phyloP scores from a whole-genome alignment of 495 filamentous ascomycete genomes.

The Platismatia glauca region DNA sequence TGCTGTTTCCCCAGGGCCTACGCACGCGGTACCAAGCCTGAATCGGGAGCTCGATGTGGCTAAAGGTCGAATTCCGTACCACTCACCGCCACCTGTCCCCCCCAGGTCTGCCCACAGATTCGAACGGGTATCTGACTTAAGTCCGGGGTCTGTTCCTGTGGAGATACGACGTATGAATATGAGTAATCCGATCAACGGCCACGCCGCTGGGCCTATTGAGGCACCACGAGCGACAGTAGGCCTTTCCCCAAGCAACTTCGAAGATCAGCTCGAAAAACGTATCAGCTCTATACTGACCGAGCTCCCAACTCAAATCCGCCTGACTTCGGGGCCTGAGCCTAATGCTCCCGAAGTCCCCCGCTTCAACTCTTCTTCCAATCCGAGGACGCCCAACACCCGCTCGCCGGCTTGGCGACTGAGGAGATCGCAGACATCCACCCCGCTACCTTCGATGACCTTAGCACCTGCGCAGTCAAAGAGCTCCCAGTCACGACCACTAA shows the following conservation, averaged over 20 bases:
- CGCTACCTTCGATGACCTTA: slow-evolving; percentile 61
- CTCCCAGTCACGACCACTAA: slow-evolving; percentile 34
- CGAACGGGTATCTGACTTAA: slow-evolving; percentile 13
- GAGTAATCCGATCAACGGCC: background rate
- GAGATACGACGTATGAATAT: slow-evolving; percentile 9
- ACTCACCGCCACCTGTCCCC: background rate
- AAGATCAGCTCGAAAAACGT: slow-evolving; percentile 71
- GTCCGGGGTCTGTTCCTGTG: slow-evolving; percentile 11
- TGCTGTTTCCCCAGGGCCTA: background rate
- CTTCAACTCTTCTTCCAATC: background rate
- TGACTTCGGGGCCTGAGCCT: slow-evolving; percentile 48
- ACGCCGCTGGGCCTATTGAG: background rate
- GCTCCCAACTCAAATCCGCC: slow-evolving; percentile 70
- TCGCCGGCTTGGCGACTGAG: slow-evolving; percentile 10
- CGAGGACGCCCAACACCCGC: slow-evolving; percentile 5
- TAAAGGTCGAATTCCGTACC: slow-evolving; percentile 2
- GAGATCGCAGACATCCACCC: slow-evolving; percentile 23
- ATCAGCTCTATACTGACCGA: slow-evolving; percentile 74
- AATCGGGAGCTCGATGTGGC: background rate
- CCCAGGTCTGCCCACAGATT: slow-evolving; percentile 10
- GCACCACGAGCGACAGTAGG: background rate
- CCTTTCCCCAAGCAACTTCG: slow-evolving; percentile 24
- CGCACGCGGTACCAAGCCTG: background rate
- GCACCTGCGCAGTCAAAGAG: slow-evolving; percentile 47
- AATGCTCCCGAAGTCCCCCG: slow-evolving; percentile 20